Percentiles rank a stretch among this genome's conserved stretches.
Conservation (phyloP, 148 eudicot genomes). For the Spergularia marina region DNA sequence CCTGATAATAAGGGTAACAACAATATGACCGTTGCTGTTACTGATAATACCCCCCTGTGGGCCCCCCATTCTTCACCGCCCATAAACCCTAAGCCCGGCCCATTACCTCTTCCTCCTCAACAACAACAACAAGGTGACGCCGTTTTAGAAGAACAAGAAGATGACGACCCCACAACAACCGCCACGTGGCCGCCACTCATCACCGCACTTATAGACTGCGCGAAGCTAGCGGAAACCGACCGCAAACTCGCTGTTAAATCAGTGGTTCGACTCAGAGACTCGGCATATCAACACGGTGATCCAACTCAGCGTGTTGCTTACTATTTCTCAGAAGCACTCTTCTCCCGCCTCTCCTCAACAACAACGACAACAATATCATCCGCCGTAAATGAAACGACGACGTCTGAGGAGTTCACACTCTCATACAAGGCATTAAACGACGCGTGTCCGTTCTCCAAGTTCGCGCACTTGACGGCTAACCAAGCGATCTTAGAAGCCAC, state of each 20-base stretch:
- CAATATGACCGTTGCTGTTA: conserved; percentile 25
- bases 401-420: conserved; percentile 58
- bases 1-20: background rate
- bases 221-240: conserved; percentile 43
- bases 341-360: conserved; percentile 31
- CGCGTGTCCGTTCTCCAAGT: conserved; percentile 80
- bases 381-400: conserved; percentile 27
- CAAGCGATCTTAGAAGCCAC: conserved; percentile 93
- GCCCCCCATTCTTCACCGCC: conserved; percentile 34
- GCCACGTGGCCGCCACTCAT: conserved; percentile 39
- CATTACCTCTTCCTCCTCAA: background rate
- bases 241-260: conserved; percentile 44
- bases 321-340: conserved; percentile 66
- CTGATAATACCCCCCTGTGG: conserved; percentile 21
- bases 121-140: conserved; percentile 8
- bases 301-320: conserved; percentile 56
- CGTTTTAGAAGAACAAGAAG: conserved; percentile 2
- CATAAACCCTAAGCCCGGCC: background rate
- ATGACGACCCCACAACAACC: background rate
- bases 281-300: conserved; percentile 51
- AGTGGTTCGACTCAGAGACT: conserved; percentile 39
- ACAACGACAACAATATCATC: conserved; percentile 4
- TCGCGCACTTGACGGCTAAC: conserved; percentile 86
- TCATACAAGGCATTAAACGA: conserved; percentile 82
- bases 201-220: conserved; percentile 50